phyloP scores from a whole-genome alignment of 345 rosid species.

The Gossypium arboreum region DNA sequence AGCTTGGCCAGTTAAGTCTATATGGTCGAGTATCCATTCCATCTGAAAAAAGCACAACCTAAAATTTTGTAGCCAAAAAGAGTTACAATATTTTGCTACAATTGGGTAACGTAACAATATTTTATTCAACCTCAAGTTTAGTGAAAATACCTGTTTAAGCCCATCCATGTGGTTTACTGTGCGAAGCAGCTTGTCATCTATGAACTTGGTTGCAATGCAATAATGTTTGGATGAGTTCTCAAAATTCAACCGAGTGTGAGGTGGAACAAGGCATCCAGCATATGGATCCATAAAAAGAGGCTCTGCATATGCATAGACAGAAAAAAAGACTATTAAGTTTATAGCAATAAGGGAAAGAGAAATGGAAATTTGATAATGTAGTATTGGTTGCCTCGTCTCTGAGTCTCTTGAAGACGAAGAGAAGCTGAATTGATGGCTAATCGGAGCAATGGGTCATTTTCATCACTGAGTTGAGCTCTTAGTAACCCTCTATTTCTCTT shows the following conservation, averaged over 20 bases:
- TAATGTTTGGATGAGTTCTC: slow-evolving; percentile 50
- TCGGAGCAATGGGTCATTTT: slow-evolving; percentile 51
- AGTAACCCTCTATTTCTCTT: slow-evolving; percentile 16
- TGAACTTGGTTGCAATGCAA: slow-evolving; percentile 74
- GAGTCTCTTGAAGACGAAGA: slow-evolving; percentile 78
- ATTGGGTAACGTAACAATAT: background rate
- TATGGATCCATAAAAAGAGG: slow-evolving; percentile 82
- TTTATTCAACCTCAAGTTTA: background rate
- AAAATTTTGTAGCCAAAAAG: slow-evolving; percentile 23
- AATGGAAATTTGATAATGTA: background rate
- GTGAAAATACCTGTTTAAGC: slow-evolving; percentile 61
- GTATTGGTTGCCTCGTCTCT: slow-evolving; percentile 42
- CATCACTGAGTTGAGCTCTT: slow-evolving; percentile 45
- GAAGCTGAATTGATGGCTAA: slow-evolving; percentile 61
- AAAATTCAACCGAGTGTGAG: slow-evolving; percentile 37
- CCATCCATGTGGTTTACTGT: slow-evolving; percentile 60
- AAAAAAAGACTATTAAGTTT: background rate
- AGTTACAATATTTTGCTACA: slow-evolving; percentile 6
- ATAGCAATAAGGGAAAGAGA: background rate
- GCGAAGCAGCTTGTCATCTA: slow-evolving; percentile 72
- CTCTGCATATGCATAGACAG: slow-evolving; percentile 35
- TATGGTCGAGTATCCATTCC: slow-evolving; percentile 96
- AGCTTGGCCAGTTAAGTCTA: slow-evolving; percentile 85
- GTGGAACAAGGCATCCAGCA: slow-evolving; percentile 71
- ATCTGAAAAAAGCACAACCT: slow-evolving; percentile 90